Base-by-base conservation (phyloP, 257 asterid genomes). In the Solanum megistacrolobum region DNA sequence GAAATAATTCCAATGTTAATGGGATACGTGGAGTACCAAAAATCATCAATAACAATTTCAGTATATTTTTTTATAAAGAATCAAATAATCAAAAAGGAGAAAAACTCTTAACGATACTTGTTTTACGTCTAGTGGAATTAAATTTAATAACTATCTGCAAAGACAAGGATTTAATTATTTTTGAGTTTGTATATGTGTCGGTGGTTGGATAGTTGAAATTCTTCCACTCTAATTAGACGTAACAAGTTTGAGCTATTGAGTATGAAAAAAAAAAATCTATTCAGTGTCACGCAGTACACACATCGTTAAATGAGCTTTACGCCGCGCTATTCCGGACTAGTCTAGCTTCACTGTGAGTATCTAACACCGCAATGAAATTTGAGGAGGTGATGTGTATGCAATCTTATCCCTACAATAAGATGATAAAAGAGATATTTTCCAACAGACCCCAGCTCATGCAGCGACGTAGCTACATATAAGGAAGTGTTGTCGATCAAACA, bases 241-340 rank as follows among this genome's bases (percentile, higher is more conserved):
- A 4, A 46, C 6, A 46, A 4, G 6, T 46, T 12, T 58, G 11
- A 58, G 25, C 23, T 58, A 43, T 3, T 20, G 2, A 58, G 66
- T 58, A 58, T 58, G 25, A 7, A 0, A 12, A 43, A 41, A 41
- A 41, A 43, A 43, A 3, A 0, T 41, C 0, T 41, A 43, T 12
- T 43, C 16, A 43, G 16, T 43, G 48, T 43, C 48, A 11, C 48
- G 2, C 48, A 43, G 48, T 11, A 43, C 48, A 43, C 48, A 41
- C 9, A 5, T 2, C 1, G 3, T 48, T 48, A 52, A 62, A 62
- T 23, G 7, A 62, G 32, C 7, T 0, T 23, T 62, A 62, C 1
- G 1, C 0, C 5, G 1, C 1, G 4, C 1, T 11, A n/a, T 62
- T 62, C 0, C 0, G 3, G 12, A n/a, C 2, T 62, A 62, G 16